phyloP scores from a whole-genome alignment of 2,329 filamentous ascomycete species.

The Aspergillus ochraceoroseus region DNA sequence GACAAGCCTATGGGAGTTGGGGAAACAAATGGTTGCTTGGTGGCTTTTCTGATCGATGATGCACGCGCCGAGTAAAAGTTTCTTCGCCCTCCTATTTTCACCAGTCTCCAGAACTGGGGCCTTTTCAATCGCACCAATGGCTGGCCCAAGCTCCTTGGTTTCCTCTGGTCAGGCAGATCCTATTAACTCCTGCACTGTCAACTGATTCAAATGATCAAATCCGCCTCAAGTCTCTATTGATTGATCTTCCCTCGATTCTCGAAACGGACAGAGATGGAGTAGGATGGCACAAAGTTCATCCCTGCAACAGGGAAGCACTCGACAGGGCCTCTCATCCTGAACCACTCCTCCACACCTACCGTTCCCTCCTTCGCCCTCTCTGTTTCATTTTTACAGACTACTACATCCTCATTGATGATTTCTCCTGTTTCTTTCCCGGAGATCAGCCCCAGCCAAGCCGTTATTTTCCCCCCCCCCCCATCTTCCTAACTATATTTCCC shows the following conservation, averaged over 20 bases:
- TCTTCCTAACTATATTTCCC: constrained; percentile 14
- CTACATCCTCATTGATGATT: constrained; percentile 6
- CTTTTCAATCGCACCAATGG: constrained; percentile 19
- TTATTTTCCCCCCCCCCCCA: too few relatives aligned
- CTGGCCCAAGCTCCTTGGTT: constrained; percentile 33
- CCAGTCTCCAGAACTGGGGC: constrained; percentile 20
- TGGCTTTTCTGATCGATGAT: constrained; percentile 13
- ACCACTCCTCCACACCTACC: constrained; percentile 9
- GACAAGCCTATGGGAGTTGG: constrained; percentile 9
- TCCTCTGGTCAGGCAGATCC: constrained; percentile 28
- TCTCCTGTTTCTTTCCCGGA: constrained; percentile 10
- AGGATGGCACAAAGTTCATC: constrained; percentile 3
- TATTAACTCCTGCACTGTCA: constrained; percentile 20
- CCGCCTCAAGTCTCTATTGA: constrained; percentile 8
- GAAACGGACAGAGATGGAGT: constrained; percentile 8
- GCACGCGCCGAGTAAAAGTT: constrained; percentile 9
- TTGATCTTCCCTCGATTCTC: constrained; percentile 15
- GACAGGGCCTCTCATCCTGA: constrained; percentile 1
- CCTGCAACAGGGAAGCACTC: constrained; percentile 5
- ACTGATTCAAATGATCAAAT: constrained; percentile 7
- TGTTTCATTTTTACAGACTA: neutral
- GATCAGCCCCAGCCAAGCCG: too few relatives aligned
- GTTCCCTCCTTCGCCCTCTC: constrained; percentile 1
- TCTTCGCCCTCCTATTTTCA: constrained; percentile 13
- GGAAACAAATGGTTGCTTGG: constrained; percentile 5